Evolutionary conservation across 1,284 basidiomycete species (phyloP), one percentile per base, ranked within the genome.

Genomic region (Anthracocystis setariae): DNA sequence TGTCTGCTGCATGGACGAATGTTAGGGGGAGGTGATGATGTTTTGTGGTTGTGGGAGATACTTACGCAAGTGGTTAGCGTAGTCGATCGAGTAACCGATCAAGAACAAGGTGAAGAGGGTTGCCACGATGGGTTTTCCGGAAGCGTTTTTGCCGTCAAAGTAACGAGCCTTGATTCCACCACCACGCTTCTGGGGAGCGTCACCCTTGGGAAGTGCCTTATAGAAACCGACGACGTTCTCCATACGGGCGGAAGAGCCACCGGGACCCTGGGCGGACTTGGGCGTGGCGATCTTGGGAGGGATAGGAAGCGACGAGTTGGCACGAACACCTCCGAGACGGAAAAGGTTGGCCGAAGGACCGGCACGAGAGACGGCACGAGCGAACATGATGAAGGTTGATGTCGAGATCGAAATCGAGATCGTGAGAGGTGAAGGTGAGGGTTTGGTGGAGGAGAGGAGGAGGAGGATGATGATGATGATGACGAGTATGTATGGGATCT

Each of bases 281-380:
- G 93, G 94, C 21, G 93, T 92, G 55, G 94, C 93, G 82, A 97
- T 91, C 87, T 97, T 97, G 55, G 94, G 94, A 44, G 94, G 94
- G 78, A 96, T 89, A 68, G 95, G 88, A 8, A 82, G 73, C 17
- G 69, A 44, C 24, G 80, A 82, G 55, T 69, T 60, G 63, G 42
- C 32, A 18, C 76, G 70, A 18, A 74, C 74, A 52, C 67, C 69
- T 1, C 52, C 49, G 13, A 54, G 21, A 10, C 54, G 56, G 40
- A 54, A 35, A 17, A 39, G 32, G 23, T 33, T 37, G 35, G 52
- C 42, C 24, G 51, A 42, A 15, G 54, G 40, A 27, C 56, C 33
- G 23, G 46, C 57, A 18, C 52, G 49, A 32, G 56, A 42, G 25
- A 51, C 47, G 29, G 53, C 27, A 25, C 70, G 70, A 23, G 61